These are phyloP conservation scores for Hypoxylon intermedium DNA, from an alignment of 495 filamentous ascomycete genomes.

Conservation along the genomic window DNA sequence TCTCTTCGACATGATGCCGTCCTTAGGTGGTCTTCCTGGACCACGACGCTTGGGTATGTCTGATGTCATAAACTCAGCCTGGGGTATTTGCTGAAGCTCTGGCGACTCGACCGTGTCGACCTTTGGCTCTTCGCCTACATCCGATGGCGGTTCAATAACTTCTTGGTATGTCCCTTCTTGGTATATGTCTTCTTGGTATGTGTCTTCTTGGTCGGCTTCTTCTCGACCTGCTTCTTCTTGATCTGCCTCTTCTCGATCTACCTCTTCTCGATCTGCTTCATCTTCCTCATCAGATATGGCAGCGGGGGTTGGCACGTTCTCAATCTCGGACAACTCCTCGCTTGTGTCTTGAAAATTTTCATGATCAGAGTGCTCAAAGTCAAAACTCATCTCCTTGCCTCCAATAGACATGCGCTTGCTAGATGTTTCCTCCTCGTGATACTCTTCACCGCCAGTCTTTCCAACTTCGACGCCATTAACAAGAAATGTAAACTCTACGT, in stretches of 20 bases:
- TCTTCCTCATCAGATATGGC: constrained; percentile 36
- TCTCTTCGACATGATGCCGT: constrained; percentile 91
- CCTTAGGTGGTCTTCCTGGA: constrained; percentile 87
- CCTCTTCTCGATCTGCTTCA: constrained; percentile 42
- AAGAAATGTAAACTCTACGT: constrained; percentile 74
- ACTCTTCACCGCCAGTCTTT: constrained; percentile 69
- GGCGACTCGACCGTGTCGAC: constrained; percentile 49
- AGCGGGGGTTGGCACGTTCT: constrained; percentile 34
- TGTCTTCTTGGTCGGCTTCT: constrained; percentile 48
- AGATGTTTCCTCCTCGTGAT: constrained; percentile 49
- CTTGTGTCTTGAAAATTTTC: constrained; percentile 61
- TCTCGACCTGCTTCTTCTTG: no score
- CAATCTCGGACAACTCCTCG: constrained; percentile 51
- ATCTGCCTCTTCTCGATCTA: no score
- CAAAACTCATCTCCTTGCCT: constrained; percentile 69
- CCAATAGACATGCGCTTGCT: constrained; percentile 56
- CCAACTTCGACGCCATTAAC: constrained; percentile 75
- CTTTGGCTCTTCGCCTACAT: constrained; percentile 45
- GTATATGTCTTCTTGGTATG: no score
- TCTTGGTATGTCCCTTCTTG: no score
- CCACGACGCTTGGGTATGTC: constrained; percentile 73
- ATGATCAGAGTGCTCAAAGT: constrained; percentile 66
- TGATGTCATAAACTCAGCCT: constrained; percentile 41
- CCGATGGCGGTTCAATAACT: constrained; percentile 47
- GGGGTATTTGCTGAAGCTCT: constrained; percentile 42